A percentile compares a stretch with the other conserved stretches of the same genome.
These are phyloP conservation scores for Candida tibetensis DNA, from an alignment of 805 yeast genomes.

Conservation along the genomic window DNA sequence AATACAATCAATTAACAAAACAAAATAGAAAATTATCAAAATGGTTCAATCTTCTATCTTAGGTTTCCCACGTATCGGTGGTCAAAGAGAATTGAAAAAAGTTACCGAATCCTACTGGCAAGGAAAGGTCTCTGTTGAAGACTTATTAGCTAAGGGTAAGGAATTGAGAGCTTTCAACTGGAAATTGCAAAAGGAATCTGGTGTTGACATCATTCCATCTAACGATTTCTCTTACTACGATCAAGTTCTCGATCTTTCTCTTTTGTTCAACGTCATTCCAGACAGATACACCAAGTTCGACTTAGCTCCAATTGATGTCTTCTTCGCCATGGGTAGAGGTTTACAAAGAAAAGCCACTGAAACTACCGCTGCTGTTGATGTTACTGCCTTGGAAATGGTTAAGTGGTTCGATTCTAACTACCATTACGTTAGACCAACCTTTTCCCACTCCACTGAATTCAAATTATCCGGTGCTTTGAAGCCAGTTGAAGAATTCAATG, in stretches of 20 bases:
- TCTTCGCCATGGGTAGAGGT: constrained; percentile 99
- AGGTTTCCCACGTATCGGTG: constrained; percentile 99
- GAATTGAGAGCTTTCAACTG: constrained; percentile 94
- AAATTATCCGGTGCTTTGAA: constrained; percentile 81
- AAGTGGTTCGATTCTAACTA: constrained; percentile 99
- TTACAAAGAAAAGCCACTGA: constrained; percentile 95
- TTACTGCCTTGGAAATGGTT: constrained; percentile 98
- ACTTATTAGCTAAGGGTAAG: constrained; percentile 88
- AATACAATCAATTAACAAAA: neutral
- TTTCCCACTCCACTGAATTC: constrained; percentile 91
- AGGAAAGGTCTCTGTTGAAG: constrained; percentile 86
- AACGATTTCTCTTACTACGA: constrained; percentile 98
- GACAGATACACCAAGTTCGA: constrained; percentile 93
- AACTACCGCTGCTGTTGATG: constrained; percentile 86
- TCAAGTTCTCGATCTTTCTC: constrained; percentile 90
- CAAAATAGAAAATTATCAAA: constrained; percentile 16
- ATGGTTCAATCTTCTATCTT: constrained; percentile 97
- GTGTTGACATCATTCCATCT: constrained; percentile 95
- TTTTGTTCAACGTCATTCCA: constrained; percentile 93
- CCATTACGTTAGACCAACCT: constrained; percentile 99
- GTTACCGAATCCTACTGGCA: constrained; percentile 99
- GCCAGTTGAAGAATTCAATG: constrained; percentile 96
- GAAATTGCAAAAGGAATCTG: constrained; percentile 96
- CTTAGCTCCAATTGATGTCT: constrained; percentile 83
- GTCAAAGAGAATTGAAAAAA: constrained; percentile 98